phyloP scores from a whole-genome alignment of 441 rosid species.

The Erodium texanum region DNA sequence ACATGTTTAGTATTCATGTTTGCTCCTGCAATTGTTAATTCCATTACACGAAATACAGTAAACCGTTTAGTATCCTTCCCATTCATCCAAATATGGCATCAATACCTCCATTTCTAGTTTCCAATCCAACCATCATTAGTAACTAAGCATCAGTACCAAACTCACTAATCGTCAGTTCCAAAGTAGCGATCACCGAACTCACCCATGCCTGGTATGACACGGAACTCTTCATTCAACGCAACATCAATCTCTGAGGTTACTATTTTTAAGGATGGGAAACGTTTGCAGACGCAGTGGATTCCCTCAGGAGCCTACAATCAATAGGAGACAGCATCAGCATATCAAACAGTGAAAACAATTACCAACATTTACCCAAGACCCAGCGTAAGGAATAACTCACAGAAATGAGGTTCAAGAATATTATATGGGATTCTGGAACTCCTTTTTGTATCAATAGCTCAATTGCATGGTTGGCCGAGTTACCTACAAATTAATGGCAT shows the following conservation, averaged over 20 bases:
- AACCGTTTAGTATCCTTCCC: no score
- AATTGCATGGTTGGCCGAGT: slow-evolving; percentile 93
- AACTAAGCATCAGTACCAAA: not conserved
- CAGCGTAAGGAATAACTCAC: not conserved
- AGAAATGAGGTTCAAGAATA: slow-evolving; percentile 85
- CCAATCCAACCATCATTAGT: not conserved
- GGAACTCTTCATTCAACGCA: not conserved
- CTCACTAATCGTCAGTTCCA: slow-evolving; percentile 1
- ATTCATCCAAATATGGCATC: no score
- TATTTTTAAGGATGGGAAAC: not conserved
- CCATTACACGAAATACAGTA: no score
- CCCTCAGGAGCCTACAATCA: not conserved
- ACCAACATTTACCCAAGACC: not conserved
- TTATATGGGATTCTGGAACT: slow-evolving; percentile 87
- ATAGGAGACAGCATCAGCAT: not conserved
- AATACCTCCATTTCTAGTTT: no score
- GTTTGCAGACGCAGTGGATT: not conserved
- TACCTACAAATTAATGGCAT: slow-evolving; percentile 40
- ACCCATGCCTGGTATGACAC: not conserved
- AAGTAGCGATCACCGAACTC: slow-evolving; percentile 2
- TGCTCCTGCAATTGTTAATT: no score
- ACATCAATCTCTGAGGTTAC: slow-evolving; percentile 1
- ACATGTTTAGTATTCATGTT: not conserved
- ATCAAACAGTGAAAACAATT: not conserved
- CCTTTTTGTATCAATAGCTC: slow-evolving; percentile 79